Evolutionary conservation across 164 flowering plant species (phyloP).

Genomic region (Paratinospora sagittata): DNA sequence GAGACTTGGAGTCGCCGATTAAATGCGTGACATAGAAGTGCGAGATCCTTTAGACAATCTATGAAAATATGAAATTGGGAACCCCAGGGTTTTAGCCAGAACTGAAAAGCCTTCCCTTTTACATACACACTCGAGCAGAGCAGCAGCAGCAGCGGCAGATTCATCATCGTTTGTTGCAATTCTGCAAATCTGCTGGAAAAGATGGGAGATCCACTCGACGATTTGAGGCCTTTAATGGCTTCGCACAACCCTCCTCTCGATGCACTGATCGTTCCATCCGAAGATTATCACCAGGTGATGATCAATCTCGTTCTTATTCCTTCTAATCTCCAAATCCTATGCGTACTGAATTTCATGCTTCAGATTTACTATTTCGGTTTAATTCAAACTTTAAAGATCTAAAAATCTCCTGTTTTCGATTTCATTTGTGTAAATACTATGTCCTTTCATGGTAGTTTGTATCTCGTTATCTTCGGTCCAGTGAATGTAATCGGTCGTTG

Average conservation of each 20-base stretch:
- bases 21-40: too few relatives aligned
- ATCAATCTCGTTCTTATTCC: neutral
- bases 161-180: neutral
- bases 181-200: neutral
- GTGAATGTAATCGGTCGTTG: neutral
- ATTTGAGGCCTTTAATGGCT: constrained; percentile 76
- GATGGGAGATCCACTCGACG: constrained; percentile 61
- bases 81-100: too few relatives aligned
- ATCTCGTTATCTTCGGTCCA: neutral
- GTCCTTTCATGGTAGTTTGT: neutral
- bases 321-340: neutral
- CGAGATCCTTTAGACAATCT: too few relatives aligned
- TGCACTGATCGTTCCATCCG: constrained; percentile 84
- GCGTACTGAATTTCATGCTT: neutral
- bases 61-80: too few relatives aligned
- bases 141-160: too few relatives aligned
- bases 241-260: constrained; percentile 80
- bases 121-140: neutral
- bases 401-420: neutral
- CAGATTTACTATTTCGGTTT: neutral
- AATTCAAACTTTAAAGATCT: neutral
- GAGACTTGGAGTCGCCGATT: too few relatives aligned
- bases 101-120: too few relatives aligned
- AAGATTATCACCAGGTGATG: constrained; percentile 93
- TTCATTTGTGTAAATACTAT: too few relatives aligned